Percentiles rank a stretch among this genome's conserved stretches.
Evolutionary conservation across 202 grass and related monocot species (phyloP).

Genomic region (Saccharum hybrid): DNA sequence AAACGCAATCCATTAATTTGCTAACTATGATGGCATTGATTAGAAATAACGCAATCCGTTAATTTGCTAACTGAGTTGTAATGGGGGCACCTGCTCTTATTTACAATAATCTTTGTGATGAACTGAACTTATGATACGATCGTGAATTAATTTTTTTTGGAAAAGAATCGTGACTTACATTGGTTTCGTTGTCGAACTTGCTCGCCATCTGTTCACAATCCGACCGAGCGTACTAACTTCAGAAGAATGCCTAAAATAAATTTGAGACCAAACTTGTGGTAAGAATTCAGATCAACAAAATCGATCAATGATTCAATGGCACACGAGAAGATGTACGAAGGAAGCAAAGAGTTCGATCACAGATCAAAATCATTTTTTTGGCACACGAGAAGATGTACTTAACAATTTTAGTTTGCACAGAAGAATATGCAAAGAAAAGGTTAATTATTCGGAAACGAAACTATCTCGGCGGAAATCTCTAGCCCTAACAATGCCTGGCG

Average conservation of each 20-base stretch:
- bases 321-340: no score
- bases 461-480: neutral
- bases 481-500: neutral
- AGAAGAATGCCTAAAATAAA: slow-evolving; percentile 22
- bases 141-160: neutral
- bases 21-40: neutral
- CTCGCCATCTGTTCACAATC: slow-evolving; percentile 33
- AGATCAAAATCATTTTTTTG: neutral
- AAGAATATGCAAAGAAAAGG: neutral
- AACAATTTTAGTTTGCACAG: neutral
- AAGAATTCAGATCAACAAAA: no score
- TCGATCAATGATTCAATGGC: no score
- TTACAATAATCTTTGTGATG: neutral
- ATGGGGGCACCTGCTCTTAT: neutral
- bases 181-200: slow-evolving; percentile 14
- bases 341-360: neutral
- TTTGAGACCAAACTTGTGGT: neutral
- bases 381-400: no score
- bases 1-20: neutral
- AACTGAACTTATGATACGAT: neutral
- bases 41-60: neutral
- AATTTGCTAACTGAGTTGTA: neutral
- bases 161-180: slow-evolving; percentile 31
- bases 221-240: neutral
- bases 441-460: neutral